These are phyloP conservation scores for Termitomyces eurrhizus DNA, from an alignment of 768 basidiomycete species.

Conservation along the genomic window DNA sequence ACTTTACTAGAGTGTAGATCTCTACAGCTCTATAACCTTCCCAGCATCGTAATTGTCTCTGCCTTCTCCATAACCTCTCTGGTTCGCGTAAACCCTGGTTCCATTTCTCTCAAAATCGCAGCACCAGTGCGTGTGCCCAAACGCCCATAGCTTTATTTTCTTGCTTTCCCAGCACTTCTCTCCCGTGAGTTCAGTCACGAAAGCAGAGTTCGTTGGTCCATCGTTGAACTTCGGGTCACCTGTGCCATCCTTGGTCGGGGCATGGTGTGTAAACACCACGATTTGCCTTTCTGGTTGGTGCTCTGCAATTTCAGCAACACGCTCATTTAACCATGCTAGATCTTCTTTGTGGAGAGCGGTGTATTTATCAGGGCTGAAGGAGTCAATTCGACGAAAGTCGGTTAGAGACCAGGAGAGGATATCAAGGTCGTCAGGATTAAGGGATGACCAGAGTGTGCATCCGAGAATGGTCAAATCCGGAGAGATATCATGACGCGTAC, in stretches of 20 bases:
- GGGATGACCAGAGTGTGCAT: constrained; percentile 35
- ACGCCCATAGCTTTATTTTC: constrained; percentile 32
- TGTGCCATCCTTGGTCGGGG: constrained; percentile 32
- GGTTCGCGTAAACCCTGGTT: constrained; percentile 33
- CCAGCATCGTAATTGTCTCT: not conserved
- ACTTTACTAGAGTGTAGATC: not conserved
- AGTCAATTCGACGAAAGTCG: constrained; percentile 30
- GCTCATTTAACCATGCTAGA: constrained; percentile 27
- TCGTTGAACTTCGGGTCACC: constrained; percentile 26
- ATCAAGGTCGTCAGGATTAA: constrained; percentile 24
- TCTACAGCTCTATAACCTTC: constrained; percentile 4
- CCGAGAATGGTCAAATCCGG: constrained; percentile 32
- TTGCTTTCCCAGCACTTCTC: constrained; percentile 21
- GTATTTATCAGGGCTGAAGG: constrained; percentile 16
- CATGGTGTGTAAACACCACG: constrained; percentile 37
- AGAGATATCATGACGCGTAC: constrained; percentile 29
- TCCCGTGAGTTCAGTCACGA: constrained; percentile 27
- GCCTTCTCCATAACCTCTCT: constrained; percentile 22
- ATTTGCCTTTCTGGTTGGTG: constrained; percentile 27
- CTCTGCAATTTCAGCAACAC: constrained; percentile 19
- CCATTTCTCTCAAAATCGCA: constrained; percentile 32
- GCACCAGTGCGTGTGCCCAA: constrained; percentile 38
- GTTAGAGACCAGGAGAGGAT: constrained; percentile 23
- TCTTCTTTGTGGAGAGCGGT: constrained; percentile 23
- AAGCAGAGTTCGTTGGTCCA: constrained; percentile 24